Evolutionary conservation across 2,329 filamentous ascomycete genomes (phyloP).

Genomic region (Venturiaceae sp.): DNA sequence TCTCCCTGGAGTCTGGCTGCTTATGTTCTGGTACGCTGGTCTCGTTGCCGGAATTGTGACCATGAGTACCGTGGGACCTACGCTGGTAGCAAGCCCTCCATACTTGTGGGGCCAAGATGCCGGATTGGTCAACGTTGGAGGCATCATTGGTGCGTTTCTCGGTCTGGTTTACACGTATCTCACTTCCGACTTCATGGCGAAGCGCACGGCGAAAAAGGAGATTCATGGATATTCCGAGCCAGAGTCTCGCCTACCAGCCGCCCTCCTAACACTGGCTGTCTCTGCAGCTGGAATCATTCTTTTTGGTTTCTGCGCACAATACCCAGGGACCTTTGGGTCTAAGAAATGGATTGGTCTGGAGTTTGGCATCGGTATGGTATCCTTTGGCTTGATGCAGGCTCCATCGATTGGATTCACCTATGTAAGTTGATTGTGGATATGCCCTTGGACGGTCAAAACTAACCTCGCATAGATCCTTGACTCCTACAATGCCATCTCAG

Average conservation of each 20-base stretch:
- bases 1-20: conserved; percentile 31
- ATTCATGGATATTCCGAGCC: conserved; percentile 28
- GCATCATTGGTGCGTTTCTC: conserved; percentile 25
- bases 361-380: conserved; percentile 29
- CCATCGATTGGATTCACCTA: conserved; percentile 35
- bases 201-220: conserved; percentile 24
- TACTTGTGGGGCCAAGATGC: conserved; percentile 31
- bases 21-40: conserved; percentile 32
- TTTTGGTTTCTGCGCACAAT: conserved; percentile 30
- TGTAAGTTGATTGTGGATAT: conserved; percentile 9
- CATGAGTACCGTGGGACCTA: conserved; percentile 25
- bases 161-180: conserved; percentile 28
- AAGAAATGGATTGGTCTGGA: conserved; percentile 29
- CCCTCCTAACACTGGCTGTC: conserved; percentile 27
- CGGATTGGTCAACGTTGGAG: conserved; percentile 29
- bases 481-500: conserved; percentile 35
- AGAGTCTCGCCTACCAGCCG: conserved; percentile 27
- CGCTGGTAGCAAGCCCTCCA: conserved; percentile 26
- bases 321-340: conserved; percentile 16
- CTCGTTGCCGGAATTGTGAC: conserved; percentile 31
- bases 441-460: neutral
- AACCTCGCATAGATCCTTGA: conserved; percentile 35
- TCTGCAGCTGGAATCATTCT: conserved; percentile 26
- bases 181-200: conserved; percentile 25
- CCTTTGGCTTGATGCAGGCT: conserved; percentile 31